A percentile compares a stretch with the other conserved stretches of the same genome.
phyloP scores from a whole-genome alignment of 306 rosid species.

The Canavalia ensiformis region DNA sequence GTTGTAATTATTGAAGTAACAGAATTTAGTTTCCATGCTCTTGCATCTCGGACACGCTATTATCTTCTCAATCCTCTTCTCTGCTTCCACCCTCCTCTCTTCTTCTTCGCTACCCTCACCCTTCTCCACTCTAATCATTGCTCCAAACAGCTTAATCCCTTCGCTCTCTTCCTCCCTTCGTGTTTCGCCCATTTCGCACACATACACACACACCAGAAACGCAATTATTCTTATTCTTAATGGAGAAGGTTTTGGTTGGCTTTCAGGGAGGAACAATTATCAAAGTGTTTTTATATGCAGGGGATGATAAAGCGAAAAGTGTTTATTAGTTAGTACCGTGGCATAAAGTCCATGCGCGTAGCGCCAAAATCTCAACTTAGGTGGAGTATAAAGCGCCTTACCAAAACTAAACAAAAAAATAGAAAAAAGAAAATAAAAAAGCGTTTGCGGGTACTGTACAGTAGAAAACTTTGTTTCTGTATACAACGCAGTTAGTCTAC shows the following conservation, averaged over 20 bases:
- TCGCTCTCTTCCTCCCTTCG: constrained; percentile 38
- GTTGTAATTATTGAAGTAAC: constrained; percentile 93
- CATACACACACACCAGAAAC: background rate
- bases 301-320: constrained; percentile 43
- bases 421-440: constrained; percentile 39
- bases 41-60: constrained; percentile 91
- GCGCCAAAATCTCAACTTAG: constrained; percentile 46
- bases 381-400: constrained; percentile 51
- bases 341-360: constrained; percentile 43
- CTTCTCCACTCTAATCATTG: constrained; percentile 67
- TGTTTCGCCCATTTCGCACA: constrained; percentile 58
- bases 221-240: constrained; percentile 15
- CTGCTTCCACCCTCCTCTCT: constrained; percentile 45
- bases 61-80: constrained; percentile 62
- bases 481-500: constrained; percentile 45
- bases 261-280: constrained; percentile 24
- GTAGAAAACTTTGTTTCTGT: constrained; percentile 36
- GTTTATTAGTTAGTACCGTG: constrained; percentile 39
- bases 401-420: constrained; percentile 23
- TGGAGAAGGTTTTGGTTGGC: constrained; percentile 40
- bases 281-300: constrained; percentile 36
- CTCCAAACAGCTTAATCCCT: constrained; percentile 91
- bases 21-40: constrained; percentile 95
- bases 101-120: constrained; percentile 48
- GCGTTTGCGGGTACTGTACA: constrained; percentile 21